Conservation (phyloP, 495 filamentous ascomycete genomes). For the Aspergillus mulundensis region DNA sequence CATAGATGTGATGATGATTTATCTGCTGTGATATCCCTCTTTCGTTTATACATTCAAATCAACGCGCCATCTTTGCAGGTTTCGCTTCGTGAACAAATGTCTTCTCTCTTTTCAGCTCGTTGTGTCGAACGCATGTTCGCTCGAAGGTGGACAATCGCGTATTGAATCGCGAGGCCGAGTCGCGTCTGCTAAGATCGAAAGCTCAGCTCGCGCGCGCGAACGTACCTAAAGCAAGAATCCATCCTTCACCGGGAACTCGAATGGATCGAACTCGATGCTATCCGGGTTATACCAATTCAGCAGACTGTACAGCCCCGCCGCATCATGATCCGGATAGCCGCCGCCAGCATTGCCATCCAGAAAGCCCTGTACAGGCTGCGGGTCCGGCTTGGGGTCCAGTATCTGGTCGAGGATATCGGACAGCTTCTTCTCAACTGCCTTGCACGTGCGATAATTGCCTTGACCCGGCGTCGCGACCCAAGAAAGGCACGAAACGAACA, state of each 20-base stretch:
- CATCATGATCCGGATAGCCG: constrained; percentile 18
- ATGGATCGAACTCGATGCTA: constrained; percentile 33
- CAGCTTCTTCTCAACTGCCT: constrained; percentile 41
- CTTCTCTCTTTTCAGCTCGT: too few relatives aligned
- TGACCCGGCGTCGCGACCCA: constrained; percentile 51
- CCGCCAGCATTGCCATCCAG: constrained; percentile 23
- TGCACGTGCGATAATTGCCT: constrained; percentile 52
- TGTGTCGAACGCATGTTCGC: too few relatives aligned
- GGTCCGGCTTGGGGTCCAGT: constrained; percentile 38
- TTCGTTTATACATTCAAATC: not conserved
- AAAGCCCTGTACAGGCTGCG: constrained; percentile 26
- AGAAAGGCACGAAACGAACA: constrained; percentile 56
- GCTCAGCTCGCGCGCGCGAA: not conserved
- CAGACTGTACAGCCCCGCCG: constrained; percentile 28
- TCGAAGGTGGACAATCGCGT: too few relatives aligned
- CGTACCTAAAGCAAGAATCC: constrained; percentile 15
- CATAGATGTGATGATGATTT: constrained; percentile 1
- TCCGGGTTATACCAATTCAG: constrained; percentile 39
- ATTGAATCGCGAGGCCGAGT: too few relatives aligned
- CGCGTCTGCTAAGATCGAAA: too few relatives aligned
- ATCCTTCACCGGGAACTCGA: constrained; percentile 25
- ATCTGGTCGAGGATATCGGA: constrained; percentile 41
- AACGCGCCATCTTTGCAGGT: too few relatives aligned
- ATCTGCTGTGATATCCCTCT: constrained; percentile 1
- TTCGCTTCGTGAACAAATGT: too few relatives aligned